Evolutionary conservation across 2,329 filamentous ascomycete genomes (phyloP).

Genomic region (Fusarium sp.): DNA sequence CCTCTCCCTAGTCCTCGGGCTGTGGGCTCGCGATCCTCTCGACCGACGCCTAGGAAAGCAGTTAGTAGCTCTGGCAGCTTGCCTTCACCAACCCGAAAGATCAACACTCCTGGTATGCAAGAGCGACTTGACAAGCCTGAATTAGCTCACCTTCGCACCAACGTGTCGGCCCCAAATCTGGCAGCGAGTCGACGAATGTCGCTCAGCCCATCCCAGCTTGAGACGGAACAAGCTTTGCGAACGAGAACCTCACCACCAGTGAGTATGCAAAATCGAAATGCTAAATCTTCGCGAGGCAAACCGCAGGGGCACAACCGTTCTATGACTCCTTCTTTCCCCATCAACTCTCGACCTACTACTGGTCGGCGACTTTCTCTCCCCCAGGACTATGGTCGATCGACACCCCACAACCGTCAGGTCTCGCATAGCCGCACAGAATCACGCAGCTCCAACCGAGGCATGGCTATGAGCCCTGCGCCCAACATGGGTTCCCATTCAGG

Average conservation of each 20-base stretch:
- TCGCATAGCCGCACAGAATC: conserved; percentile 22
- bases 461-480: conserved; percentile 7
- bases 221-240: conserved; percentile 40
- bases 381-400: conserved; percentile 33
- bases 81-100: conserved; percentile 10
- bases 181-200: conserved; percentile 28
- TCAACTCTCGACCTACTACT: conserved; percentile 6
- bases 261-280: conserved; percentile 56
- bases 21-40: conserved; percentile 3
- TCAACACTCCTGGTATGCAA: background rate
- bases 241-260: conserved; percentile 55
- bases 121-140: conserved; percentile 28
- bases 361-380: conserved; percentile 34
- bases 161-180: conserved; percentile 44
- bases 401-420: conserved; percentile 29
- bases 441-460: conserved; percentile 22
- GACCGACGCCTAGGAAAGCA: conserved; percentile 3
- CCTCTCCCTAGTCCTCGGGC: background rate
- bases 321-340: conserved; percentile 30
- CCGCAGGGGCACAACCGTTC: conserved; percentile 19
- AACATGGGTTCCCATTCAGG: conserved; percentile 18
- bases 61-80: conserved; percentile 10
- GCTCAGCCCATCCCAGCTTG: conserved; percentile 14
- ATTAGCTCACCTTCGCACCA: conserved; percentile 30
- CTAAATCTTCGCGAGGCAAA: conserved; percentile 38